Evolutionary conservation across 768 basidiomycete species (phyloP).

Genomic region (Tulasnella sp.): DNA sequence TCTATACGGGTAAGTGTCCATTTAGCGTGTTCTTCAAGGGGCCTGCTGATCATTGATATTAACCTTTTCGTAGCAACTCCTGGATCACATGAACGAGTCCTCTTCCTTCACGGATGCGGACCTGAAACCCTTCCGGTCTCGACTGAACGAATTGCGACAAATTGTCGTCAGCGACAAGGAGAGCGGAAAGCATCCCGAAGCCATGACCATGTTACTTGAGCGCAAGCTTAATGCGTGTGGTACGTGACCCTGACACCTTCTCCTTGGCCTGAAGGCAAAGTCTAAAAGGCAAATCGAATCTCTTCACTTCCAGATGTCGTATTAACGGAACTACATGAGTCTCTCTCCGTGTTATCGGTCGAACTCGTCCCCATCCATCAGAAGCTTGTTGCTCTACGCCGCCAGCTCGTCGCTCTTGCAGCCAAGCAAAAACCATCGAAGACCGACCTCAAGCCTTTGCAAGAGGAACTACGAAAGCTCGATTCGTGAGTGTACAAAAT

Average conservation of each 20-base stretch:
- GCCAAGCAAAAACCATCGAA: conserved; percentile 80
- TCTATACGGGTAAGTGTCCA: conserved; percentile 83
- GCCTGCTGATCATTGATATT: not conserved
- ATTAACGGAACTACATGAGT: conserved; percentile 68
- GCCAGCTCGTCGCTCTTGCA: conserved; percentile 79
- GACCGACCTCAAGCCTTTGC: conserved; percentile 76
- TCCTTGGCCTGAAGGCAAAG: not conserved
- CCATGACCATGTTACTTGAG: conserved; percentile 81
- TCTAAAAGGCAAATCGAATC: not conserved
- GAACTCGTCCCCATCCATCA: conserved; percentile 90
- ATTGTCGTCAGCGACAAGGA: conserved; percentile 79
- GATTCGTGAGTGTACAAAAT: conserved; percentile 69
- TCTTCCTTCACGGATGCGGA: conserved; percentile 88
- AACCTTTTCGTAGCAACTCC: conserved; percentile 60
- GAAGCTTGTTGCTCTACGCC: conserved; percentile 73
- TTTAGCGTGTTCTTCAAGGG: not conserved
- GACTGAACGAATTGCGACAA: conserved; percentile 68
- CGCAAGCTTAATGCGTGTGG: conserved; percentile 88
- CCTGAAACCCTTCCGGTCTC: conserved; percentile 74
- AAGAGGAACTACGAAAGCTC: conserved; percentile 89
- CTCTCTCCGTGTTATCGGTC: conserved; percentile 74
- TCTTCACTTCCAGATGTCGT: conserved; percentile 50
- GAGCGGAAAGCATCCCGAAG: conserved; percentile 70
- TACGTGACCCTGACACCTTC: conserved; percentile 30
- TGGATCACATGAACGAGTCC: conserved; percentile 92